Conservation (phyloP, 1,284 basidiomycete species). For the Cutaneotrichosporon sp. region DNA sequence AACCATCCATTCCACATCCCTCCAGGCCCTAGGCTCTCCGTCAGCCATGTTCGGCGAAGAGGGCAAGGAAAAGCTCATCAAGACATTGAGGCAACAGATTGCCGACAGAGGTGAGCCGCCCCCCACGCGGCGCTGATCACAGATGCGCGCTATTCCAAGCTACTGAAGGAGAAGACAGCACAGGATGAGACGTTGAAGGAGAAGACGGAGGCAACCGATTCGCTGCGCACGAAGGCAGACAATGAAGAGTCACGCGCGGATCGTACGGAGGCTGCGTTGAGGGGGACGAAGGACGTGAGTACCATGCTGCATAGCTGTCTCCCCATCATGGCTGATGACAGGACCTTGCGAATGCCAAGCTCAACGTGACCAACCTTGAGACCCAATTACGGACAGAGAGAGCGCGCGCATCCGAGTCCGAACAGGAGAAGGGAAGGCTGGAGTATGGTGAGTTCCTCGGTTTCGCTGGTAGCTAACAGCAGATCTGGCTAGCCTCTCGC, state of each 20-base stretch:
- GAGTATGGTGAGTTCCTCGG: slow-evolving; percentile 37
- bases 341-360: slow-evolving; percentile 39
- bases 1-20: neutral
- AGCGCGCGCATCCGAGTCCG: slow-evolving; percentile 34
- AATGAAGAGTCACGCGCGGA: slow-evolving; percentile 3
- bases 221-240: neutral
- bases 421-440: slow-evolving; percentile 41
- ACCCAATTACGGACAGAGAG: slow-evolving; percentile 31
- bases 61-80: slow-evolving; percentile 44
- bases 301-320: neutral
- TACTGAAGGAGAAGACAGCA: slow-evolving; percentile 8
- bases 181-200: slow-evolving; percentile 3
- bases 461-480: neutral
- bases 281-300: slow-evolving; percentile 28
- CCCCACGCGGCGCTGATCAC: slow-evolving; percentile 1
- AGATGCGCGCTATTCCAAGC: slow-evolving; percentile 7
- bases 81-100: slow-evolving; percentile 44
- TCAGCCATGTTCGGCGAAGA: slow-evolving; percentile 47
- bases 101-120: slow-evolving; percentile 8
- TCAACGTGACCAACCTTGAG: slow-evolving; percentile 47
- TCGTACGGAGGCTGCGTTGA: slow-evolving; percentile 31
- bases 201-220: neutral
- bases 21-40: neutral
- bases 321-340: slow-evolving; percentile 13
- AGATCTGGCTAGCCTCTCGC: slow-evolving; percentile 21